These are phyloP conservation scores for Aspergillus funiculosus DNA, from an alignment of 495 filamentous ascomycete species.

Conservation along the genomic window DNA sequence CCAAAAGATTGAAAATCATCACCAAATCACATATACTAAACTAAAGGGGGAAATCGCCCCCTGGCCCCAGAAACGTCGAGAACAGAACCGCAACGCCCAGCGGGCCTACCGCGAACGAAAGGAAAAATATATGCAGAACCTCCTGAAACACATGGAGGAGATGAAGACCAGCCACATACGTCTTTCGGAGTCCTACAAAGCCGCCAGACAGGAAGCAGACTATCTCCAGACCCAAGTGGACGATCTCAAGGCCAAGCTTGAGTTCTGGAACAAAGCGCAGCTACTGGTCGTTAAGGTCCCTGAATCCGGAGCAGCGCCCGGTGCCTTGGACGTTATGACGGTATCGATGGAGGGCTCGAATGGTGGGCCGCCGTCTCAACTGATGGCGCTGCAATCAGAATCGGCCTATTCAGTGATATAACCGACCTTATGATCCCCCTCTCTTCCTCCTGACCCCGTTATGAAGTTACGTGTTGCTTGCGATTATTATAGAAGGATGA, in stretches of 20 bases:
- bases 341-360: too few relatives aligned
- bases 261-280: constrained; percentile 1
- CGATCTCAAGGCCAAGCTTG: background rate
- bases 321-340: too few relatives aligned
- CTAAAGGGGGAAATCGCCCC: background rate
- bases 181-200: background rate
- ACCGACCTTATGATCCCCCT: too few relatives aligned
- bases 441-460: too few relatives aligned
- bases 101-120: background rate
- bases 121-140: background rate
- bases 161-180: background rate
- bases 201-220: background rate
- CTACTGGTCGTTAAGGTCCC: background rate
- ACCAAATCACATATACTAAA: background rate
- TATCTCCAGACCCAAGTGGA: background rate
- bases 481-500: too few relatives aligned
- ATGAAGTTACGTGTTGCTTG: too few relatives aligned
- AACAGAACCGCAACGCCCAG: background rate
- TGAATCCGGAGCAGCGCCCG: background rate
- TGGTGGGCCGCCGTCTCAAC: too few relatives aligned
- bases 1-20: too few relatives aligned
- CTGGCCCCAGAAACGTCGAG: background rate
- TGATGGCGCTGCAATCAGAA: too few relatives aligned
- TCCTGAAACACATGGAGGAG: constrained; percentile 1
- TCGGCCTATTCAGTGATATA: too few relatives aligned